These are phyloP conservation scores for Spathaspora sp. DNA, from an alignment of 1,139 yeast species.

Conservation along the genomic window DNA sequence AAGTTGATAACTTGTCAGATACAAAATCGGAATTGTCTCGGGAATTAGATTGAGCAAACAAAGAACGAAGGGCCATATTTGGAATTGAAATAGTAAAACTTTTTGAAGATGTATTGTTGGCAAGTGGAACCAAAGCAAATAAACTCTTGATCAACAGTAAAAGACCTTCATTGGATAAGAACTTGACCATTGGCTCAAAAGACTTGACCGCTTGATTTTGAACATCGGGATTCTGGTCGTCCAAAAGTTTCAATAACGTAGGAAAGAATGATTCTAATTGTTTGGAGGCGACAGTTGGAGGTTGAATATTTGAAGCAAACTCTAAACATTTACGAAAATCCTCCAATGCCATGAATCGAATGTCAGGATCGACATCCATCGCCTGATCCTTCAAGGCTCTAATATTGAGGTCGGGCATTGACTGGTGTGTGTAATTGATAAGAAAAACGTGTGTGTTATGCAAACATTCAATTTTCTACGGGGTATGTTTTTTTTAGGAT, in stretches of 20 bases:
- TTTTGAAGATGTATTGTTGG: conserved; percentile 22
- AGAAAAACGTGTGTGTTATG: neutral
- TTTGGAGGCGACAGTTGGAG: conserved; percentile 11
- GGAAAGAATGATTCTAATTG: conserved; percentile 42
- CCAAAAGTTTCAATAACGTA: conserved; percentile 51
- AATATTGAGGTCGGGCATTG: conserved; percentile 22
- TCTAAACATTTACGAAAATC: conserved; percentile 58
- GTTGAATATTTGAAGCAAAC: conserved; percentile 15
- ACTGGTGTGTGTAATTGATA: neutral
- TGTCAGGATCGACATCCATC: conserved; percentile 74
- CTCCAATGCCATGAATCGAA: conserved; percentile 83
- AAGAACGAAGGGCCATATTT: conserved; percentile 68
- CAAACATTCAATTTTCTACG: neutral
- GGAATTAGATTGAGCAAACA: conserved; percentile 31
- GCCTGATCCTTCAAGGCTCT: conserved; percentile 46
- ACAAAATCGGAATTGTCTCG: conserved; percentile 22
- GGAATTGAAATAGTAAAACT: conserved; percentile 63
- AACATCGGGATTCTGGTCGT: conserved; percentile 73
- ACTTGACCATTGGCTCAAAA: conserved; percentile 43
- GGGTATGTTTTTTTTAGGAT: neutral
- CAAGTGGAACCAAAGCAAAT: conserved; percentile 19
- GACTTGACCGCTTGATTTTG: conserved; percentile 73
- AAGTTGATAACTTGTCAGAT: conserved; percentile 15
- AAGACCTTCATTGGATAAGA: conserved; percentile 25
- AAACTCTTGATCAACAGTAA: conserved; percentile 25